A percentile compares a stretch with the other conserved stretches of the same genome.
These are phyloP conservation scores for Epichloe elymi DNA, from an alignment of 2,329 filamentous ascomycete species.

Conservation along the genomic window DNA sequence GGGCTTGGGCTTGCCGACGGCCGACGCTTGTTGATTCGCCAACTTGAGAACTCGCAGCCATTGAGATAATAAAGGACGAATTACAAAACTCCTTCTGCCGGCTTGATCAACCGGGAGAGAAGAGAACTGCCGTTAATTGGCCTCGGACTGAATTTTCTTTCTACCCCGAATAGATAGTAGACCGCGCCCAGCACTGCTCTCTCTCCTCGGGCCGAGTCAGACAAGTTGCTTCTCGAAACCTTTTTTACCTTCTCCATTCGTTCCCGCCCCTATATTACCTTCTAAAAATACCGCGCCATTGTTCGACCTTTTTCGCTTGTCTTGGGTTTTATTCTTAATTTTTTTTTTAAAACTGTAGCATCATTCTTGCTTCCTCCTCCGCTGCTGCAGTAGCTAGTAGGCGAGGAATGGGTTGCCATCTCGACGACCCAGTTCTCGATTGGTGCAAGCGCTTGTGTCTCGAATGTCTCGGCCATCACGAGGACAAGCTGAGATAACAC, in stretches of 20 bases:
- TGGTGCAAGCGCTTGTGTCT: conserved; percentile 4
- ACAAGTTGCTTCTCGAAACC: background rate
- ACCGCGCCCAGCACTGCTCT: no score
- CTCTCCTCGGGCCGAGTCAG: background rate
- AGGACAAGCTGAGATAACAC: conserved; percentile 8
- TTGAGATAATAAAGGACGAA: no score
- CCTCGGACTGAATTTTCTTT: no score
- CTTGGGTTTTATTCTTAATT: no score
- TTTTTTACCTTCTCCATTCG: background rate
- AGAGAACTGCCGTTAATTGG: no score
- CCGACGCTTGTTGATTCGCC: background rate
- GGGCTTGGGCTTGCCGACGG: background rate
- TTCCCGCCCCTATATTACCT: no score
- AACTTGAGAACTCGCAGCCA: no score
- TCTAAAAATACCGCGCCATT: background rate
- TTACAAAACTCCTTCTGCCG: no score
- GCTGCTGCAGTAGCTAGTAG: background rate
- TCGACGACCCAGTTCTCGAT: background rate
- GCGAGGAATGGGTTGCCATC: background rate
- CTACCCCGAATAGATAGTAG: no score
- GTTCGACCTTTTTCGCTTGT: background rate
- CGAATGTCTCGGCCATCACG: conserved; percentile 10
- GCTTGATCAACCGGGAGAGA: no score
- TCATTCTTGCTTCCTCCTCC: background rate
- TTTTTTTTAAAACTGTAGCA: background rate